Percentiles rank a stretch among this genome's conserved stretches.
These are phyloP conservation scores for Pharus latifolius DNA, from an alignment of 176 grass and related monocot species.

Conservation along the genomic window DNA sequence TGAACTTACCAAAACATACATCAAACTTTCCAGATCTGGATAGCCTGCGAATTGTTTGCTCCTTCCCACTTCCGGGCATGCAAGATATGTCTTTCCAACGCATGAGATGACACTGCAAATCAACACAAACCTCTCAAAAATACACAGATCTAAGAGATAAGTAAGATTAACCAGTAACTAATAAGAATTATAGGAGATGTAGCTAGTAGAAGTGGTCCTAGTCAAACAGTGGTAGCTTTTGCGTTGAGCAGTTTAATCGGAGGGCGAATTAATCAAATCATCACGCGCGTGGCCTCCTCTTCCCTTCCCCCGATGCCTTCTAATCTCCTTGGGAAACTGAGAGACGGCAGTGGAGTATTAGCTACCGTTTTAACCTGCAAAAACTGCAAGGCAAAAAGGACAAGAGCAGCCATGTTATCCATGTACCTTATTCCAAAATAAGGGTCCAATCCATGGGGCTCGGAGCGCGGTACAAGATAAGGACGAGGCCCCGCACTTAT, in stretches of 20 bases:
- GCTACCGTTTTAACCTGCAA: too few species aligned
- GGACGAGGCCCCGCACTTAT: conserved; percentile 10
- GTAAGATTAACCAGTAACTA: too few species aligned
- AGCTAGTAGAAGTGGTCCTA: background rate
- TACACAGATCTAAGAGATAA: too few species aligned
- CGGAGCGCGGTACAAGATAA: conserved; percentile 33
- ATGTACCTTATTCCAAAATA: conserved; percentile 26
- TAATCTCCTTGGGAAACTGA: background rate
- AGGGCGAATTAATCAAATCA: conserved; percentile 18
- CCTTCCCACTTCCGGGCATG: too few species aligned
- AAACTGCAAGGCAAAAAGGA: background rate
- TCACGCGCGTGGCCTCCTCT: conserved; percentile 2
- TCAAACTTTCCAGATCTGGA: too few species aligned
- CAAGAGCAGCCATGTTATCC: background rate
- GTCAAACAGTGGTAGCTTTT: background rate
- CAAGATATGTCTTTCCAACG: too few species aligned
- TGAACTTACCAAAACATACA: too few species aligned
- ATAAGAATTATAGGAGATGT: background rate
- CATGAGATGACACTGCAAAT: too few species aligned
- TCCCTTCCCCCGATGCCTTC: background rate
- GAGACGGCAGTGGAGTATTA: too few species aligned
- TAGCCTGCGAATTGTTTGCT: too few species aligned
- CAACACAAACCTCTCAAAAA: too few species aligned
- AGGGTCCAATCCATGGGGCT: conserved; percentile 1
- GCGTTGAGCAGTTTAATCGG: too few species aligned